Percentiles rank a stretch among this genome's conserved stretches.
Conservation (phyloP, 495 filamentous ascomycete species). For the Eremomyces bilateralis region DNA sequence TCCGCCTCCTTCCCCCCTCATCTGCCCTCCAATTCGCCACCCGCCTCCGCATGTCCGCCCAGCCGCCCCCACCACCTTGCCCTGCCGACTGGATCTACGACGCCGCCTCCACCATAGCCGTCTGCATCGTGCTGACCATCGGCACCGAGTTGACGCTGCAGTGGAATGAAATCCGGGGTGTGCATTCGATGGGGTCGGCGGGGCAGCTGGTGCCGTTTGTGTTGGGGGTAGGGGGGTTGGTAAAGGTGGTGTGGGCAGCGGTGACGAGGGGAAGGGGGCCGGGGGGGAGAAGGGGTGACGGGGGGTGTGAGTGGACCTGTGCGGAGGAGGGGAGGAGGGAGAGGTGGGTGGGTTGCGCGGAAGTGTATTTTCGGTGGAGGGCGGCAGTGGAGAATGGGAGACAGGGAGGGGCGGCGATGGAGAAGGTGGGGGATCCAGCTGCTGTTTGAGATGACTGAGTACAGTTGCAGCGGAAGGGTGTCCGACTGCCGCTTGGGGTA, state of each 20-base stretch:
- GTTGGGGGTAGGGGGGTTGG: background rate
- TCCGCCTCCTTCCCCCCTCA: no score
- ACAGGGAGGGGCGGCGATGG: background rate
- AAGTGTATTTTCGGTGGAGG: no score
- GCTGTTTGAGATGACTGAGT: no score
- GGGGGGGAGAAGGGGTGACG: background rate
- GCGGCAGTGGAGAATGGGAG: no score
- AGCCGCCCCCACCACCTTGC: no score
- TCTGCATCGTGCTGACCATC: slow-evolving; percentile 1
- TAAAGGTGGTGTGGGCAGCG: slow-evolving; percentile 1
- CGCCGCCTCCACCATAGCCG: no score
- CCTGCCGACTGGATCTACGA: no score
- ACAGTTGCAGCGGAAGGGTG: no score
- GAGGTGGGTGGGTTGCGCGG: background rate
- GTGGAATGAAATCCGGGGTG: slow-evolving; percentile 3
- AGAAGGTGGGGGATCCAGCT: background rate
- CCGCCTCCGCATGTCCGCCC: no score
- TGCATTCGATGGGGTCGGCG: slow-evolving; percentile 1
- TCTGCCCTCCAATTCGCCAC: no score
- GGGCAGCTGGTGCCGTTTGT: background rate
- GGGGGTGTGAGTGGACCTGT: background rate
- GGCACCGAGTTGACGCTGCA: slow-evolving; percentile 4
- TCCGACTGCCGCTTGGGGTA: no score
- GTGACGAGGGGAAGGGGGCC: background rate
- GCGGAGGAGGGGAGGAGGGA: background rate